Percentiles rank a stretch among this genome's conserved stretches.
These are phyloP conservation scores for Mycena crocata DNA, from an alignment of 768 basidiomycete species.

Conservation along the genomic window DNA sequence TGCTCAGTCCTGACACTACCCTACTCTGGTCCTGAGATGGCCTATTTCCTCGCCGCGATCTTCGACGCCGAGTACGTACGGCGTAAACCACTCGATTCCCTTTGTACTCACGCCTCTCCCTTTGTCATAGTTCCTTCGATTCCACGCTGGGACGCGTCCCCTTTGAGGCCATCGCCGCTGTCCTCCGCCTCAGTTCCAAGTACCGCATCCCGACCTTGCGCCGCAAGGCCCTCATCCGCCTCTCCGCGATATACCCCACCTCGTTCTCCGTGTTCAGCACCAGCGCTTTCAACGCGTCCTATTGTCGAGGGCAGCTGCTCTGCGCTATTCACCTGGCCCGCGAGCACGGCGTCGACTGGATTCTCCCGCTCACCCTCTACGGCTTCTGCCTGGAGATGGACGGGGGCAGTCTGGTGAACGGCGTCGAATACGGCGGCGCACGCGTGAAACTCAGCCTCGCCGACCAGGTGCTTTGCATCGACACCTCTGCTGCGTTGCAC, in stretches of 20 bases:
- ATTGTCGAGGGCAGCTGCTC: slow-evolving; percentile 9
- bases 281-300: background rate
- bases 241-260: slow-evolving; percentile 5
- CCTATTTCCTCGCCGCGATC: slow-evolving; percentile 6
- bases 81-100: too few relatives aligned
- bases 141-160: background rate
- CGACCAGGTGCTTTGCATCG: background rate
- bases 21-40: background rate
- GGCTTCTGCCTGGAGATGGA: slow-evolving; percentile 11
- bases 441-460: background rate
- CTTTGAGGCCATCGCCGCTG: slow-evolving; percentile 18
- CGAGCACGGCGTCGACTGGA: slow-evolving; percentile 1
- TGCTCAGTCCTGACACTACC: background rate
- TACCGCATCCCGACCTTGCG: slow-evolving; percentile 1
- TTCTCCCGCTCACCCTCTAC: slow-evolving; percentile 18
- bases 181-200: background rate
- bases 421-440: slow-evolving; percentile 9
- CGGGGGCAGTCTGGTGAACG: background rate
- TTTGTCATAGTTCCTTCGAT: slow-evolving; percentile 1
- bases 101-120: background rate
- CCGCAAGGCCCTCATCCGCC: slow-evolving; percentile 1
- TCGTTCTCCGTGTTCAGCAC: background rate
- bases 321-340: slow-evolving; percentile 7
- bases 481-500: background rate
- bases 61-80: slow-evolving; percentile 4